Evolutionary conservation across 208 protist species (phyloP).

Genomic region (Acanthamoeba royreba): DNA sequence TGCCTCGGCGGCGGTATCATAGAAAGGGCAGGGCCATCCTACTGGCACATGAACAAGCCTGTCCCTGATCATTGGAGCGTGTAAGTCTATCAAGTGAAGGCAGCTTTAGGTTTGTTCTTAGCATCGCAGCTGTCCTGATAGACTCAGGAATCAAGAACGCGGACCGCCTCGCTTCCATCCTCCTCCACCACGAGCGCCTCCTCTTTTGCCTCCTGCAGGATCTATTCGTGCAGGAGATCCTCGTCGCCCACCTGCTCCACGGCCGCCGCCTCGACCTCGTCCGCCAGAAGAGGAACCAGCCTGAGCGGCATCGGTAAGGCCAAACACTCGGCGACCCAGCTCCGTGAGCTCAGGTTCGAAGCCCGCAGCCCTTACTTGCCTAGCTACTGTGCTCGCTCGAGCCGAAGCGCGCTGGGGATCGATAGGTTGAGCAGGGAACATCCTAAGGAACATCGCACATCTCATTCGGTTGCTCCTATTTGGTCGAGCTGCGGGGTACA

Average conservation of each 20-base stretch:
- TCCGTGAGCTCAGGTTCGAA: not conserved
- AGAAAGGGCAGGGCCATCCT: not conserved
- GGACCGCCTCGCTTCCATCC: not conserved
- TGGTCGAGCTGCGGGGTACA: not conserved
- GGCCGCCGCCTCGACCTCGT: not conserved
- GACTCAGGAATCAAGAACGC: no score
- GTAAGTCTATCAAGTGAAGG: no score
- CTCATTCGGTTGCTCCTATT: not conserved
- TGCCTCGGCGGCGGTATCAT: not conserved
- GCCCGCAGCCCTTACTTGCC: not conserved
- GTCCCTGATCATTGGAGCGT: no score
- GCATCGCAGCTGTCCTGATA: no score
- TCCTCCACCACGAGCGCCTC: no score
- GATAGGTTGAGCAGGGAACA: not conserved
- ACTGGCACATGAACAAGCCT: not conserved
- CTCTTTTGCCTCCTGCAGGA: not conserved
- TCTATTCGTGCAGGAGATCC: not conserved
- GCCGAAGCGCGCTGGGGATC: not conserved
- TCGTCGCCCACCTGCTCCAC: not conserved
- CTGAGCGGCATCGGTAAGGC: not conserved
- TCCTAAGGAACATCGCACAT: not conserved
- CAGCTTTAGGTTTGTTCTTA: no score
- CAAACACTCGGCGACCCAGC: not conserved
- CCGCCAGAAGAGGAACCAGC: not conserved
- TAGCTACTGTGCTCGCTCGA: not conserved